Evolutionary conservation across 2,329 filamentous ascomycete species (phyloP), one percentile per base, ranked within the genome.

Genomic region (Aspergillus tamarii): DNA sequence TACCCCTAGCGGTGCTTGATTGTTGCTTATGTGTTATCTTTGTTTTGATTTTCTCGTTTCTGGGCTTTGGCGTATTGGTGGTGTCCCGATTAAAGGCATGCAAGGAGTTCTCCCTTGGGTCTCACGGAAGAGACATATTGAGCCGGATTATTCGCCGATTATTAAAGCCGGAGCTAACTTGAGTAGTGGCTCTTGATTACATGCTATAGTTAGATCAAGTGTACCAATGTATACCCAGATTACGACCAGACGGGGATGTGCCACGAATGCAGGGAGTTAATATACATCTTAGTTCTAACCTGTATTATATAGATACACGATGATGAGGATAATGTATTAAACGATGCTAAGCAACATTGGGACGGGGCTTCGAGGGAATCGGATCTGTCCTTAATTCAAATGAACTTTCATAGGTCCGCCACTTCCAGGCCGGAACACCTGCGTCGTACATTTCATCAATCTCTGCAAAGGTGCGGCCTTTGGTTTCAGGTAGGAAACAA

Each of bases 401-500:
- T 41, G 58, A 70, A 43, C 69, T 72, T 57, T 67, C 60, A 65
- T 76, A 76, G 5, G 65, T 67, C 19, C 72, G 69, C 76, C 75
- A 77, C 54, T 70, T 74, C 72, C 73, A 71, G 58, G 72, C 73
- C 1, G 75, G 74, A 39, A 77, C 65, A 11, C 69, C 69, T 3
- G 69, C 70, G 54, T 71, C 70, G 43, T 76, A 77, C 69, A 78
- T 75, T 63, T 77, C 74, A 65, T 77, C 74, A 21, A 76, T 73
- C 57, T 75, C 73, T 2, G 68, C 69, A 63, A 74, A 76, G n/a
- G 69, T 76, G 11, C 74, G 71, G 8, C 71, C 70, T 23, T 67
- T 67, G 0, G 74, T 76, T 57, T 76, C 74, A 6, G 73, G 74
- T 70, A 76, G 74, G 36, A 60, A 69, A 48, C 73, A 69, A 57